Conservation (phyloP, 768 basidiomycete genomes). For the Lactarius akahatsu region DNA sequence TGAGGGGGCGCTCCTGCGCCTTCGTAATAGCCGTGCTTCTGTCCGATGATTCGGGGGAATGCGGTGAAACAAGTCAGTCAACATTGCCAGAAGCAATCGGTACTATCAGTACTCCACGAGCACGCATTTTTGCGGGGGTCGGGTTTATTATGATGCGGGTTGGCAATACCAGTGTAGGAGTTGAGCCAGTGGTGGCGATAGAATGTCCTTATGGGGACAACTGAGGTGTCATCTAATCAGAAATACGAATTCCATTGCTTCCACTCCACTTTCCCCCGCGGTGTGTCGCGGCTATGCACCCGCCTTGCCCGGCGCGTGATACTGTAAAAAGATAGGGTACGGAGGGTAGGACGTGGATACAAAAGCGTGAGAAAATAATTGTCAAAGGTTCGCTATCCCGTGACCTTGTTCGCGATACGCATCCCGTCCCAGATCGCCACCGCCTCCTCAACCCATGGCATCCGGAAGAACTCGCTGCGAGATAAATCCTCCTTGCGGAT, state of each 20-base stretch:
- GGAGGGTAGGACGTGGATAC: background rate
- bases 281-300: background rate
- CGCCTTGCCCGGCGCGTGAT: background rate
- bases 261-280: background rate
- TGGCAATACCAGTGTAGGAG: background rate
- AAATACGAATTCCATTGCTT: background rate
- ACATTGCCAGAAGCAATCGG: background rate
- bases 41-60: background rate
- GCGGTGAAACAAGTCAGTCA: background rate
- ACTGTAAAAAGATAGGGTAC: background rate
- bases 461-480: constrained; percentile 84
- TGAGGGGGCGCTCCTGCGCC: background rate
- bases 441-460: constrained; percentile 92
- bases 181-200: background rate
- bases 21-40: background rate
- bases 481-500: constrained; percentile 86
- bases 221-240: too few relatives aligned
- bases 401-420: constrained; percentile 49
- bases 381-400: constrained; percentile 12
- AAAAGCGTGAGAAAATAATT: background rate
- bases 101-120: background rate
- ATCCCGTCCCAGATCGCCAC: constrained; percentile 83
- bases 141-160: background rate
- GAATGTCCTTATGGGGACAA: too few relatives aligned
- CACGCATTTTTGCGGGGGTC: background rate